Evolutionary conservation across 176 grass and related monocot species (phyloP), one percentile per base, ranked within the genome.

Genomic region (Eremochloa ophiuroides): DNA sequence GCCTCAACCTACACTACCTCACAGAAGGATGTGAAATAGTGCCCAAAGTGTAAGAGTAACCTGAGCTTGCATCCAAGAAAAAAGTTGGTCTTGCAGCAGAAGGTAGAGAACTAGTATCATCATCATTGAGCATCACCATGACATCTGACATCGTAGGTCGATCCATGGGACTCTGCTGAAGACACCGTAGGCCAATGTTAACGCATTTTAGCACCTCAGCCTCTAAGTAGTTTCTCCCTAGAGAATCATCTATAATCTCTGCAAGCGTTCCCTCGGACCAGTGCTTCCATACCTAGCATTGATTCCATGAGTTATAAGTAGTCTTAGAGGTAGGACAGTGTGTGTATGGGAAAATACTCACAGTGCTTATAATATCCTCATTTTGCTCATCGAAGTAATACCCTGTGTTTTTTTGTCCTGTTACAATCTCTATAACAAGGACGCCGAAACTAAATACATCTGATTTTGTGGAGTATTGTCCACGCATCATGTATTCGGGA

Each of bases 121-220:
- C 82, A 11, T 62, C 34, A 10, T 61, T 77, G 0, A 94, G 85
- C 85, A 91, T 84, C 15, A 94, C 80, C 20, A 62, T 68, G 30
- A 88, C 48, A 8, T 78, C 64, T 5, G 73, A 83, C 91, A 86
- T 90, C 2, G 56, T 65, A 25, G 91, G 91, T 10, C 88, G 73
- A 37, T 94, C 82, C 4, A 34, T 1, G 4, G 61, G 66, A 62
- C 80, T 69, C 10, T 91, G 90, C 20, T 93, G 90, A 25, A 93
- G 61, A 8, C 93, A 97, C 25, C 82, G 16, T 26, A 96, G 39
- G 2, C 82, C 90, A 26, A 93, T 75, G 62, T 88, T 63, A 40
- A 91, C 23, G 0, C 59, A 82, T 65, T 47, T 77, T 17, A 83
- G 38, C 34, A 86, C 76, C 64, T 92, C 83, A 2, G 34, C 20